Evolutionary conservation across 805 yeast species (phyloP).

Genomic region (Spathaspora gorwiae): DNA sequence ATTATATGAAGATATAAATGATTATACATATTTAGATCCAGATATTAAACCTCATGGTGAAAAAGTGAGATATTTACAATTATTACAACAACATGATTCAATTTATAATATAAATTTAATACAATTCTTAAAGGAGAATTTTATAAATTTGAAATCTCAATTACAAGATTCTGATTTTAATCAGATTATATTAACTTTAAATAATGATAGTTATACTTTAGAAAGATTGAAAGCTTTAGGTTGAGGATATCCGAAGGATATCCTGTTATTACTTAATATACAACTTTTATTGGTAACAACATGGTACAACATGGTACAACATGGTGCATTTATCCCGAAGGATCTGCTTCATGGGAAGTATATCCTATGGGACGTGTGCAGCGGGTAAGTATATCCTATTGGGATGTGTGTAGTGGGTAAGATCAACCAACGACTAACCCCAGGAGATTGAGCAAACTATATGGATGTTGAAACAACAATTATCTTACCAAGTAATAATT

Average conservation of each 20-base stretch:
- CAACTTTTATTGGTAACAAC: no score
- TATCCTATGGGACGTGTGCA: no score
- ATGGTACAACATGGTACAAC: no score
- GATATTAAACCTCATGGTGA: constrained; percentile 42
- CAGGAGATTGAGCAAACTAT: no score
- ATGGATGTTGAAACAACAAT: no score
- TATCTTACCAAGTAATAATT: no score
- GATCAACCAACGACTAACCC: no score
- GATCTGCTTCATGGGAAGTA: no score
- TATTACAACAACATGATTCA: constrained; percentile 30
- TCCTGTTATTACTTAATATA: no score
- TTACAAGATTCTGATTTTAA: constrained; percentile 28
- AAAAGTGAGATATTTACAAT: constrained; percentile 29
- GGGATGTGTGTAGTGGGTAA: no score
- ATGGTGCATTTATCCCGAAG: no score
- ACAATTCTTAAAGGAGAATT: constrained; percentile 31
- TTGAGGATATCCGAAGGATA: neutral
- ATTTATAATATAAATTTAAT: constrained; percentile 44
- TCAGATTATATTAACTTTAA: constrained; percentile 24
- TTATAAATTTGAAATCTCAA: constrained; percentile 21
- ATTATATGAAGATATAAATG: constrained; percentile 39
- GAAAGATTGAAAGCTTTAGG: constrained; percentile 19
- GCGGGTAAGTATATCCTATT: no score
- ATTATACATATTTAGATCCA: constrained; percentile 37
- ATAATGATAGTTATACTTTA: constrained; percentile 29